Base-by-base conservation (phyloP, 805 yeast genomes). In the Candida qinlingensis region DNA sequence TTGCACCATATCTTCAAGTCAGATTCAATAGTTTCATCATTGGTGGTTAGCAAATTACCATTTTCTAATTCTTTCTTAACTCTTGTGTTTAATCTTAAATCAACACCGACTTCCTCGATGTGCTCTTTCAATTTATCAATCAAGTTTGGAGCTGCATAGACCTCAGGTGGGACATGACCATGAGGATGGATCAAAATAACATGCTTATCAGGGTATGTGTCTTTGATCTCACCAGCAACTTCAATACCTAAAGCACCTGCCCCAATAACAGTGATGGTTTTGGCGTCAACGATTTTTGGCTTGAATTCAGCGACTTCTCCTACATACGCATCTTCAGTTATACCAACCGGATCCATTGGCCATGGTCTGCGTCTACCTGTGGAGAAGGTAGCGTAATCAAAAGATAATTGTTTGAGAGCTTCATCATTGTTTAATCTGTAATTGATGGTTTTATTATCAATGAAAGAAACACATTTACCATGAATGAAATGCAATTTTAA, bases 191-290 rank as follows among this genome's bases (percentile, higher is more conserved):
- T 60, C 47, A 73, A 55, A 5, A 51, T 61, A 9, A 76, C 70
- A 9, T 56, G 58, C 51, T 73, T 71, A 5, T 65, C 65, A 2
- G 70, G 68, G 51, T 62, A 73, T 19, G 58, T 55, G 41, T 59
- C 65, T 42, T 67, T 73, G 42, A 77, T 61, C 48, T 77, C 81
- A 31, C 73, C 77, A 1, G 79, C 76, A 28, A 73, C 62, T 56
- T 77, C 81, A 40, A 75, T 70, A 3, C 81, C 81, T 26, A 75
- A 60, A 1, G 80, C 76, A 25, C 82, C 82, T 12, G 74, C 80
- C 7, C 82, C 82, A 46, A 76, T 70, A 9, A 73, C 63, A 5
- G 75, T 69, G n/a, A 78, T 66, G 7, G 57, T 63, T 8, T 71
- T 59, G 12, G 73, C 67, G 4, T 49, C 40, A 12, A 58, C 60